Evolutionary conservation across 2,329 filamentous ascomycete species (phyloP).

Genomic region (Daldinia sp.): DNA sequence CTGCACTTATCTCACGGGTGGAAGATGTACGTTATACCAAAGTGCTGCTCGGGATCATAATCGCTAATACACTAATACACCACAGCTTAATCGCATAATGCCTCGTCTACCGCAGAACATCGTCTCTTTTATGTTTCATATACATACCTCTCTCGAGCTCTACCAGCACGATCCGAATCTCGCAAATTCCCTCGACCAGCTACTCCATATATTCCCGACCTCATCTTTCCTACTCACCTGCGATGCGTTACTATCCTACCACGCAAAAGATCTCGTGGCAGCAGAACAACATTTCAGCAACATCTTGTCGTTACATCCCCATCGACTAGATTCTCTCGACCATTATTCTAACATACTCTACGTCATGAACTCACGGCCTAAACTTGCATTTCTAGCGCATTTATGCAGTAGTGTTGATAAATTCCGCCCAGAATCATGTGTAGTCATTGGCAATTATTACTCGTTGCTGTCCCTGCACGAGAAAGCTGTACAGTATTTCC

Average conservation of each 20-base stretch:
- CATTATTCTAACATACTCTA: slow-evolving; percentile 98
- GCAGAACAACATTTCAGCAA: slow-evolving; percentile 79
- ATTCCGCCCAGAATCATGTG: slow-evolving; percentile 96
- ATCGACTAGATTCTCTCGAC: slow-evolving; percentile 88
- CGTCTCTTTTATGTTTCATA: slow-evolving; percentile 92
- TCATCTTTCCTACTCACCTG: slow-evolving; percentile 93
- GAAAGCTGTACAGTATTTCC: slow-evolving; percentile 98
- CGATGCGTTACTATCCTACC: slow-evolving; percentile 87
- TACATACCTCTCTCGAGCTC: slow-evolving; percentile 90
- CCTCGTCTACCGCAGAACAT: slow-evolving; percentile 87
- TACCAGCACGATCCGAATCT: slow-evolving; percentile 85
- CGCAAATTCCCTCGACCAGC: slow-evolving; percentile 79
- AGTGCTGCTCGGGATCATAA: not conserved
- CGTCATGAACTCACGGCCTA: slow-evolving; percentile 87
- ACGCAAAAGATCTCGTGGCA: slow-evolving; percentile 82
- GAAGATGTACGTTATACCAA: slow-evolving; percentile 75
- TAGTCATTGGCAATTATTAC: slow-evolving; percentile 98
- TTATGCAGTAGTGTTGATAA: slow-evolving; percentile 92
- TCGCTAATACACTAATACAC: slow-evolving; percentile 49
- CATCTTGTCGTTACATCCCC: slow-evolving; percentile 78
- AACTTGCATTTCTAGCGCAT: slow-evolving; percentile 92
- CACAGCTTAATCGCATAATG: slow-evolving; percentile 76
- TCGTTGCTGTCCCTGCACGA: slow-evolving; percentile 94
- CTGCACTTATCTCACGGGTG: slow-evolving; percentile 79
- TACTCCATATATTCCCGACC: slow-evolving; percentile 85